Evolutionary conservation across 202 grass and related monocot species (phyloP), one percentile per base, ranked within the genome.

Genomic region (Bolboschoenoplectus hybrid): DNA sequence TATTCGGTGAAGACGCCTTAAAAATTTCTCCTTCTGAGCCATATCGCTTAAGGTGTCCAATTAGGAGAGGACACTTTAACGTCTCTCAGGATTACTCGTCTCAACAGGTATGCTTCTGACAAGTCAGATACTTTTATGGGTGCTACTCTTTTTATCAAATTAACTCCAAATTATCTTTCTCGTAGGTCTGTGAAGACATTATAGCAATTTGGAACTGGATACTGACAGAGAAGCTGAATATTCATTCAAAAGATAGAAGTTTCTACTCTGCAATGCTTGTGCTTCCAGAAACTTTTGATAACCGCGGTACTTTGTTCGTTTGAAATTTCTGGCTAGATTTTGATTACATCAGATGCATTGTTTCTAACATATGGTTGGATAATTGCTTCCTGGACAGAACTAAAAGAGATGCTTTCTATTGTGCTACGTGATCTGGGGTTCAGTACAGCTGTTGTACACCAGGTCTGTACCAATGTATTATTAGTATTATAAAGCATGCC

Each of bases 11-110:
- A 81, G 96, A 98, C 88, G 96, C 91, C 55, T 84, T 98, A 78
- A 95, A 89, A 90, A 90, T 98, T 70, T 90, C 90, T 70, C 84
- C 90, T 81, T 87, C 86, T 10, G 91, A 92, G 82, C 84, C 93
- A 66, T 98, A 98, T 74, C 92, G 68, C 81, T 45, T 95, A 84
- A 92, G 86, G 75, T 79, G 88, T 51, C 96, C 96, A 4, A 92
- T 98, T 61, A 94, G 96, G 86, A 92, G 93, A 90, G 96, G 96
- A 38, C 96, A 98, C 88, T 92, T 98, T 82, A 98, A 98, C 82
- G 83, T 95, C 81, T 98, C 90, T 84, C 73, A 91, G 34, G 86
- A 92, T 91, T 98, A 98, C 89, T 86, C 91, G 19, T 88, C 85
- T 39, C 86, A 91, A 82, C 93, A 95, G 96, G 93, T 95, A 89